Conservation (phyloP, 495 filamentous ascomycete species). For the Gamarada debralockiae region DNA sequence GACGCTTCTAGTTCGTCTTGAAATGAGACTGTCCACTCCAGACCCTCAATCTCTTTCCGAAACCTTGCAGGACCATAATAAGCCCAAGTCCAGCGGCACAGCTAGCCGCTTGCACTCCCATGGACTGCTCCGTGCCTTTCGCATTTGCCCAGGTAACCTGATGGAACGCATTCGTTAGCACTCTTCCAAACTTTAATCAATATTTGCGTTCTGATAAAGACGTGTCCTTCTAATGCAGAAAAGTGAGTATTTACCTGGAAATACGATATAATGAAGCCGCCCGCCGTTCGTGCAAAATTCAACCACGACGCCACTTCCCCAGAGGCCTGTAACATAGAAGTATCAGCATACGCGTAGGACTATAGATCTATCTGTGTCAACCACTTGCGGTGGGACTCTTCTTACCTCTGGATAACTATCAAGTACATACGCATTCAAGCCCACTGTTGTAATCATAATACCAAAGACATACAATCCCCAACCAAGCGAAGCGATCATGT, state of each 20-base stretch:
- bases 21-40: slow-evolving; percentile 12
- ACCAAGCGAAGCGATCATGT: slow-evolving; percentile 26
- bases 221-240: too few species aligned
- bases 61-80: slow-evolving; percentile 6
- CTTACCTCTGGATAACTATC: slow-evolving; percentile 29
- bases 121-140: slow-evolving; percentile 14
- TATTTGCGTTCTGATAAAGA: too few species aligned
- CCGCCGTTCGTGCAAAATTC: slow-evolving; percentile 17
- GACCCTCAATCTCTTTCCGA: slow-evolving; percentile 11
- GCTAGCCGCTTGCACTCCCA: slow-evolving; percentile 23
- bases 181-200: too few species aligned
- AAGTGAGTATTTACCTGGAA: too few species aligned
- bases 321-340: slow-evolving; percentile 4
- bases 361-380: too few species aligned
- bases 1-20: slow-evolving; percentile 26
- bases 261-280: slow-evolving; percentile 26
- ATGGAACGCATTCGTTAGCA: too few species aligned
- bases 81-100: neutral
- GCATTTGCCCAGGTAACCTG: slow-evolving; percentile 20
- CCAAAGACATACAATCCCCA: slow-evolving; percentile 26
- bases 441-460: slow-evolving; percentile 27
- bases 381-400: too few species aligned
- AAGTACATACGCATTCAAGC: slow-evolving; percentile 26
- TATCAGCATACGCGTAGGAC: neutral
- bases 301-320: slow-evolving; percentile 30